A percentile compares a stretch with the other conserved stretches of the same genome.
Conservation (phyloP, 257 asterid species). For the Solanum okadae region DNA sequence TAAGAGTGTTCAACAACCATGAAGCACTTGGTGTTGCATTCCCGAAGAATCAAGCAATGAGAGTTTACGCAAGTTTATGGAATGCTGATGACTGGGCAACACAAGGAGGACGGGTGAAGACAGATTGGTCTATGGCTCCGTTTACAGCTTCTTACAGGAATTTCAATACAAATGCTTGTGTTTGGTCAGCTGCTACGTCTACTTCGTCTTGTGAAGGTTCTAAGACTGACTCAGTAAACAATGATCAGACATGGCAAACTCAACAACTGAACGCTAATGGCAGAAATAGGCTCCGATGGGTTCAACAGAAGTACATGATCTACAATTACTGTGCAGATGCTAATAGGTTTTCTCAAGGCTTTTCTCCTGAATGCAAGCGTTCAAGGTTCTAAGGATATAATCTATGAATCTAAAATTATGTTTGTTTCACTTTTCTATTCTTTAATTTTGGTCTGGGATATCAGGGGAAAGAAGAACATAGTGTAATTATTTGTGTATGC, state of each 20-base stretch:
- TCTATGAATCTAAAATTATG: neutral
- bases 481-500: neutral
- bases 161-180: conserved; percentile 24
- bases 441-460: neutral
- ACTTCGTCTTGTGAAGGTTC: neutral
- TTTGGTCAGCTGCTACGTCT: neutral
- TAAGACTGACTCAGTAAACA: neutral
- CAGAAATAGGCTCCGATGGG: conserved; percentile 29
- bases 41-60: conserved; percentile 24
- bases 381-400: neutral
- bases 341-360: conserved; percentile 10
- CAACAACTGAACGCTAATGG: conserved; percentile 21
- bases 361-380: conserved; percentile 26
- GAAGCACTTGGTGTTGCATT: conserved; percentile 25
- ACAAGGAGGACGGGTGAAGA: conserved; percentile 31
- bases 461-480: neutral
- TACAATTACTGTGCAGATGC: conserved; percentile 28
- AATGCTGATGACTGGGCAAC: conserved; percentile 37
- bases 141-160: conserved; percentile 31
- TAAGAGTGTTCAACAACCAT: conserved; percentile 36
- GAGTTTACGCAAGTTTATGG: conserved; percentile 20
- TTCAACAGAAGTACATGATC: conserved; percentile 14
- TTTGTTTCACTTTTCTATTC: neutral
- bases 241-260: conserved; percentile 13
- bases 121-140: conserved; percentile 32